Percentiles rank a stretch among this genome's conserved stretches.
phyloP scores from a whole-genome alignment of 2,329 filamentous ascomycete species.

The Chaetomium strumarium region DNA sequence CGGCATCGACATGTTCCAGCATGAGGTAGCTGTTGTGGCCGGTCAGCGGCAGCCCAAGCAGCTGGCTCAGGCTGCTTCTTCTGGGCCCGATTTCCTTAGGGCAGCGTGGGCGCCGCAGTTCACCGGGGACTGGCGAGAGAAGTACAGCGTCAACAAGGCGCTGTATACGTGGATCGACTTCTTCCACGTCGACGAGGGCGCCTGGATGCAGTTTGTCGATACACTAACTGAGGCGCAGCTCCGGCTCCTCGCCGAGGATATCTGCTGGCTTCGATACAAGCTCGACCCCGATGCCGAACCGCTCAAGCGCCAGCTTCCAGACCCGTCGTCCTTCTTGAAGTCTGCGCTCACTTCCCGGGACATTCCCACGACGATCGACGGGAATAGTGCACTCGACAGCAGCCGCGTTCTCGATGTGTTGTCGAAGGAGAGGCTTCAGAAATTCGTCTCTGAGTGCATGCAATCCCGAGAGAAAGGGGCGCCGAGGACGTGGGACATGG shows the following conservation, averaged over 20 bases:
- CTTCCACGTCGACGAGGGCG: neutral
- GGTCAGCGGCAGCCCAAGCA: neutral
- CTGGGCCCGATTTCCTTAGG: neutral
- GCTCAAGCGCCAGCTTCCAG: neutral
- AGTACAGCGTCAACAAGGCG: slow-evolving; percentile 5
- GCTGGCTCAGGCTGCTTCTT: too few relatives aligned
- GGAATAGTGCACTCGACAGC: neutral
- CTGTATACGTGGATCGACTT: slow-evolving; percentile 17
- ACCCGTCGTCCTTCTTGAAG: too few relatives aligned
- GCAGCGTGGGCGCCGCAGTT: neutral
- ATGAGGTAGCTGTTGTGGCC: slow-evolving; percentile 3
- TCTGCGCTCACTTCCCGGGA: neutral
- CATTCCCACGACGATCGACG: neutral
- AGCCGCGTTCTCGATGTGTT: neutral
- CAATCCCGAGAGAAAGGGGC: neutral
- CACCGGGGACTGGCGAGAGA: neutral
- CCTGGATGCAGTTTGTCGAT: neutral
- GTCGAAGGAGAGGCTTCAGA: neutral
- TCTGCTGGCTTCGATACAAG: slow-evolving; percentile 12
- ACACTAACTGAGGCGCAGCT: neutral
- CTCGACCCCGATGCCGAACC: neutral
- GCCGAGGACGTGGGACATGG: neutral
- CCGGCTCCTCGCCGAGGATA: slow-evolving; percentile 5
- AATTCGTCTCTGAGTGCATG: neutral
- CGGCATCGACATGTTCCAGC: slow-evolving; percentile 2